Evolutionary conservation across 352 stramenopile genomes (phyloP), one percentile per base, ranked within the genome.

Genomic region (Globisporangium parvum): DNA sequence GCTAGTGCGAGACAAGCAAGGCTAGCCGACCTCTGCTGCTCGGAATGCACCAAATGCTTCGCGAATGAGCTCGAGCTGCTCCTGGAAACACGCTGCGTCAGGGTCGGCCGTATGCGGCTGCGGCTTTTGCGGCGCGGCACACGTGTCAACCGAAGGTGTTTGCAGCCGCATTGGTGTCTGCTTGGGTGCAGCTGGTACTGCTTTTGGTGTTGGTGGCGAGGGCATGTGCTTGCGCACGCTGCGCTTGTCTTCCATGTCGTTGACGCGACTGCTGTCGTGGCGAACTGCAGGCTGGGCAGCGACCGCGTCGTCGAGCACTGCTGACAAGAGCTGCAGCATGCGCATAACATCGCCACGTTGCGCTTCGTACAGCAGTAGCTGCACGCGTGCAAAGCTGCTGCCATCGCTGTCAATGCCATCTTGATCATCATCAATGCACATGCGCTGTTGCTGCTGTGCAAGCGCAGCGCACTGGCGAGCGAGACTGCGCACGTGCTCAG

Each of bases 311-410:
- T 87, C 73, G 49, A 89, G 45, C 21, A 86, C 53, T 21, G 62
- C 55, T 5, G 79, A 72, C 15, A 87, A 80, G 15, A 78, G 44
- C 23, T 80, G 76, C 47, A 87, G 53, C 63, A 85, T 62, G 44
- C 69, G 45, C 24, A 77, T 41, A 0, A 81, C 37, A 26, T 86
- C 69, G 3, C 72, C 72, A 35, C 60, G 60, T 5, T 37, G 39
- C 11, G 51, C 42, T 21, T 55, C 66, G 17, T 62, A 20, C 6
- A 62, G 53, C 20, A 70, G 62, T 12, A 62, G 44, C 1, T 46
- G 28, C 20, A 35, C 17, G 18, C 11, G 47, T 26, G 49, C 35
- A 44, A 20, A 20, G 39, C 18, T 26, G 26, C 23, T 42, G 21
- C 37, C 18, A 15, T 18, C 52, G 40, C 6, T 49, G 15, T 21